Conservation (phyloP, 345 rosid species). For the Pugionium dolabratum region DNA sequence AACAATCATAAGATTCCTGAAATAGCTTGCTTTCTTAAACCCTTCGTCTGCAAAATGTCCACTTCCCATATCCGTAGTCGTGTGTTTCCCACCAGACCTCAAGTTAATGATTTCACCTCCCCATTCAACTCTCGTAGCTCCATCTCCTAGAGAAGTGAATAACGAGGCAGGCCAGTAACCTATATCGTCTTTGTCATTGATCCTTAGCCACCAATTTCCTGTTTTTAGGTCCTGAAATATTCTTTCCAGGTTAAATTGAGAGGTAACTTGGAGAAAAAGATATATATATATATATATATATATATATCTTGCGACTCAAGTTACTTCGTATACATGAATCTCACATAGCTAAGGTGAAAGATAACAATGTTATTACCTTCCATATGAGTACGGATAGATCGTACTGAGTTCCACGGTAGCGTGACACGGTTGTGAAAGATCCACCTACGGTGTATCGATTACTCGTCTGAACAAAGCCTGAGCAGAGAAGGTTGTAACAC, state of each 20-base stretch:
- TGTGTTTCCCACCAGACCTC: conserved; percentile 47
- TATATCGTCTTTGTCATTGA: conserved; percentile 44
- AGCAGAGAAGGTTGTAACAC: conserved; percentile 66
- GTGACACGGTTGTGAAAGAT: conserved; percentile 51
- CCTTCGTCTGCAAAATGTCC: conserved; percentile 61
- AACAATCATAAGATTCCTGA: conserved; percentile 54
- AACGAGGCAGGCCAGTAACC: conserved; percentile 67
- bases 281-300: too few species aligned
- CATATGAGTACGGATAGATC: conserved; percentile 58
- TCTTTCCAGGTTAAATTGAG: too few species aligned
- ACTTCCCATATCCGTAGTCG: conserved; percentile 71
- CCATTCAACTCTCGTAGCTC: conserved; percentile 63
- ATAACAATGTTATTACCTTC: conserved; percentile 53
- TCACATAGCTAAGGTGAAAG: too few species aligned
- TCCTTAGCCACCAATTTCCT: conserved; percentile 74
- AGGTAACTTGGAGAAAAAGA: conserved; percentile 12
- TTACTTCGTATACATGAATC: too few species aligned
- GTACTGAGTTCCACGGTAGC: conserved; percentile 48
- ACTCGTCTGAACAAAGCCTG: conserved; percentile 69
- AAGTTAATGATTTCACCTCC: conserved; percentile 66
- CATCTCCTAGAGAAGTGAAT: conserved; percentile 53
- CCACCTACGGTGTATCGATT: conserved; percentile 62
- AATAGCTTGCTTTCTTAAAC: conserved; percentile 55
- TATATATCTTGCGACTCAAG: neutral
- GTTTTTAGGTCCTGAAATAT: conserved; percentile 57